phyloP scores from a whole-genome alignment of 176 grass and related monocot genomes.

The Microstegium vimineum region DNA sequence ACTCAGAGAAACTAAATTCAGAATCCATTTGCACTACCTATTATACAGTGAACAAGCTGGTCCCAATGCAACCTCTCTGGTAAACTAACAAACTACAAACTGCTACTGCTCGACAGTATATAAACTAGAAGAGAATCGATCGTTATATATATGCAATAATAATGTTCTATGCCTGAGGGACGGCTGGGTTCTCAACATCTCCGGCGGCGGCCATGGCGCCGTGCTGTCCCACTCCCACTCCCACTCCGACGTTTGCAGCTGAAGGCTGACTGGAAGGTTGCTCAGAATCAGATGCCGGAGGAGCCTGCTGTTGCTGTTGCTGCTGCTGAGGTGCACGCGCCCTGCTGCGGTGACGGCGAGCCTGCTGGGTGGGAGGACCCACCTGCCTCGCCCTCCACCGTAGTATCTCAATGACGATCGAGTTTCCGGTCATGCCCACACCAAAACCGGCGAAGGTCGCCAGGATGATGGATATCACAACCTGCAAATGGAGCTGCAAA shows the following conservation, averaged over 20 bases:
- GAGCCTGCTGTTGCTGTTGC: not conserved
- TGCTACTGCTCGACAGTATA: not conserved
- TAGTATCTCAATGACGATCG: conserved; percentile 51
- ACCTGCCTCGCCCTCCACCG: conserved; percentile 35
- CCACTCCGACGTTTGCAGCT: not conserved
- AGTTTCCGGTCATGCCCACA: conserved; percentile 78
- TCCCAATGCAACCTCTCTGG: not conserved
- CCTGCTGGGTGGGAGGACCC: not conserved
- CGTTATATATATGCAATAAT: not conserved
- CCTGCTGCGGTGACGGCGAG: conserved; percentile 2
- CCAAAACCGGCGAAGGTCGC: conserved; percentile 92
- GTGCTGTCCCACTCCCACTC: not conserved
- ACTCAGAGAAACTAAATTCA: not conserved
- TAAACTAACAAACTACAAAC: not conserved
- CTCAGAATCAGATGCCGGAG: not conserved
- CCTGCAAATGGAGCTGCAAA: conserved; percentile 78
- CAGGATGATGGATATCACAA: conserved; percentile 83
- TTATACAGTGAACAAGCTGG: not conserved
- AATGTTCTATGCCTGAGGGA: not conserved
- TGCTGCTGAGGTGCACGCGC: not conserved
- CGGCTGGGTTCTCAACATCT: conserved; percentile 28
- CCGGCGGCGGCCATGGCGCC: not conserved
- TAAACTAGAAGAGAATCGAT: not conserved
- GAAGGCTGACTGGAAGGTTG: conserved; percentile 21
- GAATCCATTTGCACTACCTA: not conserved